phyloP scores from a whole-genome alignment of 352 stramenopile genomes.

The Phytophthora ohioensis region DNA sequence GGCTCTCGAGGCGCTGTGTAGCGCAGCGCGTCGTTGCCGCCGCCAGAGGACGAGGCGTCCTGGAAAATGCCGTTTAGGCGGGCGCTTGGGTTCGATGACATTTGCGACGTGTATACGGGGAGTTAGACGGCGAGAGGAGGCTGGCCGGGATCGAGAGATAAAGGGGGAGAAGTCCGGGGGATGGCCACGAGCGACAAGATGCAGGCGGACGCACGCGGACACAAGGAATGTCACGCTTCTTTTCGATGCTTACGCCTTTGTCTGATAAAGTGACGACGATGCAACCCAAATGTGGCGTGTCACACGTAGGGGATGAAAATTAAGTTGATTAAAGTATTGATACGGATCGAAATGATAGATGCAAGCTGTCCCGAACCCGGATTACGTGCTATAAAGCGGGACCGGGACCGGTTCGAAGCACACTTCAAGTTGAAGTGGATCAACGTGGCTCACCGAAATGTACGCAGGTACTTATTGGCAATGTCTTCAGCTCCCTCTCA shows the following conservation, averaged over 20 bases:
- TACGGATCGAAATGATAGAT: not conserved
- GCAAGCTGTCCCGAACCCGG: too few species aligned
- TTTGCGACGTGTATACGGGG: slow-evolving; percentile 19
- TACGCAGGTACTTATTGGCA: too few species aligned
- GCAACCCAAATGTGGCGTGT: slow-evolving; percentile 32
- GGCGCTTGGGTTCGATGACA: slow-evolving; percentile 55
- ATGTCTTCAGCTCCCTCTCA: too few species aligned
- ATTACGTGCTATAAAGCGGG: too few species aligned
- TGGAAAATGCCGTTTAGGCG: slow-evolving; percentile 73
- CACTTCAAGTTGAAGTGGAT: too few species aligned
- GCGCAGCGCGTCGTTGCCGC: slow-evolving; percentile 70
- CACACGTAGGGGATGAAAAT: slow-evolving; percentile 17
- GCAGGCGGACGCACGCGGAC: not conserved
- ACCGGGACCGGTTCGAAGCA: too few species aligned
- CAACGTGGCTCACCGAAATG: too few species aligned
- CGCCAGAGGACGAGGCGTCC: slow-evolving; percentile 30
- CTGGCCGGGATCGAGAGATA: not conserved
- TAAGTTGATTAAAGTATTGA: slow-evolving; percentile 5
- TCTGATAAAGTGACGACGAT: slow-evolving; percentile 41
- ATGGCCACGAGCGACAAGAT: not conserved
- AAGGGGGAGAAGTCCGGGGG: slow-evolving; percentile 10
- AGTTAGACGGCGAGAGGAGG: not conserved
- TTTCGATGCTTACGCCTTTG: slow-evolving; percentile 13
- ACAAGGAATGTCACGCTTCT: slow-evolving; percentile 16
- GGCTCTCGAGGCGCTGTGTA: slow-evolving; percentile 78